Evolutionary conservation across 768 basidiomycete species (phyloP).

Genomic region (Termitomyces sp.): DNA sequence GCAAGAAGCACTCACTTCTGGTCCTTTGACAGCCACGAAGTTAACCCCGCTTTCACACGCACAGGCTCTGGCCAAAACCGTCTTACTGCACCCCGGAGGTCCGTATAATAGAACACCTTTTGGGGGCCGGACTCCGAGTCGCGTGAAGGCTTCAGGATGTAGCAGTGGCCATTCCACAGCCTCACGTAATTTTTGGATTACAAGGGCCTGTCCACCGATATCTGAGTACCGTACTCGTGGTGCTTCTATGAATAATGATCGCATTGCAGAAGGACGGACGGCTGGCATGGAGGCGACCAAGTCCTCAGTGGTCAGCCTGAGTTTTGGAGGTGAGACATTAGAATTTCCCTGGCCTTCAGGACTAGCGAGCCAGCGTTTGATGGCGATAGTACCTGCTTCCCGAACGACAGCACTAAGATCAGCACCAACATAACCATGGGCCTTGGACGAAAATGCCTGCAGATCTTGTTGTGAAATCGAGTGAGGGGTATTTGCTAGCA

Average conservation of each 20-base stretch:
- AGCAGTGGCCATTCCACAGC: slow-evolving; percentile 93
- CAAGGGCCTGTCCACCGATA: slow-evolving; percentile 79
- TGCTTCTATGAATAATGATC: slow-evolving; percentile 86
- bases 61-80: slow-evolving; percentile 85
- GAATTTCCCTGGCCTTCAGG: slow-evolving; percentile 10
- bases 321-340: slow-evolving; percentile 13
- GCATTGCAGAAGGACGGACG: slow-evolving; percentile 90
- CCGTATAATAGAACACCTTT: slow-evolving; percentile 91
- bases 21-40: slow-evolving; percentile 95
- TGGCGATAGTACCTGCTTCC: slow-evolving; percentile 87
- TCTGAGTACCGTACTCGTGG: slow-evolving; percentile 80
- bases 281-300: slow-evolving; percentile 65
- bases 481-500: slow-evolving; percentile 79
- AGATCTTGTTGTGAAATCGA: slow-evolving; percentile 57
- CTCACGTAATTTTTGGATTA: slow-evolving; percentile 85
- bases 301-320: slow-evolving; percentile 53
- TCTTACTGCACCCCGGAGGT: slow-evolving; percentile 97
- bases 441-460: slow-evolving; percentile 59
- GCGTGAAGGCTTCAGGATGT: slow-evolving; percentile 80
- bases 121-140: slow-evolving; percentile 84
- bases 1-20: slow-evolving; percentile 59
- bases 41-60: slow-evolving; percentile 93
- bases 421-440: slow-evolving; percentile 96
- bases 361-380: slow-evolving; percentile 69
- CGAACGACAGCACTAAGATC: slow-evolving; percentile 90